A percentile compares a stretch with the other conserved stretches of the same genome.
These are phyloP conservation scores for Podospora didyma DNA, from an alignment of 495 filamentous ascomycete genomes.

Conservation along the genomic window DNA sequence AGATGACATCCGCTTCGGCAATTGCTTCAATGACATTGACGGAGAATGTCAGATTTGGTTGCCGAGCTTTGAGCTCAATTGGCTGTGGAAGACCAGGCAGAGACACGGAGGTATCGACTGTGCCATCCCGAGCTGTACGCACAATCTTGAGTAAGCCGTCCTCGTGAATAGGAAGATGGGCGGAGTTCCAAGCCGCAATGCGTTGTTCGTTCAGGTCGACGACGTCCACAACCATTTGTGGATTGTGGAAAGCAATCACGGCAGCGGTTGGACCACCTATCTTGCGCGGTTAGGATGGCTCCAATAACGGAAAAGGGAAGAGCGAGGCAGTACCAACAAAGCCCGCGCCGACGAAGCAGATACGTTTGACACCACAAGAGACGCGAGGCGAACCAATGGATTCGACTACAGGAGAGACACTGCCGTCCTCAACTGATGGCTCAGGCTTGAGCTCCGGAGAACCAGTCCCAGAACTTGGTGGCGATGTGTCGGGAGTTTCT, in stretches of 20 bases:
- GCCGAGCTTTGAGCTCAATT: slow-evolving; percentile 28
- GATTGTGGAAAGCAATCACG: slow-evolving; percentile 69
- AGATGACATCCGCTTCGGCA: slow-evolving; percentile 65
- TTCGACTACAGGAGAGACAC: slow-evolving; percentile 5
- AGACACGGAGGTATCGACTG: slow-evolving; percentile 18
- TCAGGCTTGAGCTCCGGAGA: slow-evolving; percentile 22
- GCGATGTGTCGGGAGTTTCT: slow-evolving; percentile 20
- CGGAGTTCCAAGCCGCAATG: slow-evolving; percentile 70
- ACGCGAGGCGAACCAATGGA: not conserved
- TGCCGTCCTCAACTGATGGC: slow-evolving; percentile 3
- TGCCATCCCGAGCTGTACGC: slow-evolving; percentile 56
- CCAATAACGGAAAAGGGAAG: not conserved
- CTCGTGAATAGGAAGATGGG: slow-evolving; percentile 73
- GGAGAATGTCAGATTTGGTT: slow-evolving; percentile 68
- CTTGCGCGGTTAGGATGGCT: slow-evolving; percentile 1
- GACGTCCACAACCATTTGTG: slow-evolving; percentile 62
- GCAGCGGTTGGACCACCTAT: slow-evolving; percentile 73
- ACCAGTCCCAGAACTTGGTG: slow-evolving; percentile 17
- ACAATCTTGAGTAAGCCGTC: slow-evolving; percentile 67
- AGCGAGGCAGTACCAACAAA: slow-evolving; percentile 23
- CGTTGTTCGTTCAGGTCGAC: slow-evolving; percentile 62
- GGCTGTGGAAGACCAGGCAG: slow-evolving; percentile 12
- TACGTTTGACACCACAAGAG: slow-evolving; percentile 40
- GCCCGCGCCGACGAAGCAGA: slow-evolving; percentile 33
- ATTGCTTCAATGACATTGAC: slow-evolving; percentile 59